Conservation (phyloP, 352 stramenopile species). For the Phytophthora sansomeana region DNA sequence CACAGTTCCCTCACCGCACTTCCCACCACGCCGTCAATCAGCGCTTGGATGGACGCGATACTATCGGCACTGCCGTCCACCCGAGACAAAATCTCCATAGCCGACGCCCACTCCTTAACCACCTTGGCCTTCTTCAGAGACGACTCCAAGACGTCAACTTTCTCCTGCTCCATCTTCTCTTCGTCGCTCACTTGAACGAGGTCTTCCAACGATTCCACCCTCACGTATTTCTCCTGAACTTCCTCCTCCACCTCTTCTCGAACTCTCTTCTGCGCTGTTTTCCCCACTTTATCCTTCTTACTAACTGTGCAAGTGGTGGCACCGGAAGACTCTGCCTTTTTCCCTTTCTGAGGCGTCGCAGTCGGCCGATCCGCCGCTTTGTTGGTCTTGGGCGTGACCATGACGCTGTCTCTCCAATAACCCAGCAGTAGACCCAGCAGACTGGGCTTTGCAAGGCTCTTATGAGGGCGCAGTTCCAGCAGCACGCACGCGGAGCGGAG, state of each 20-base stretch:
- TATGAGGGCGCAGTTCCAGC: constrained; percentile 26
- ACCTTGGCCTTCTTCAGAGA: constrained; percentile 39
- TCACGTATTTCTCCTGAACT: constrained; percentile 23
- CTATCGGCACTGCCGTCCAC: constrained; percentile 37
- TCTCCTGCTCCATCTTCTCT: too few species aligned
- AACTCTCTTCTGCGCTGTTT: constrained; percentile 2
- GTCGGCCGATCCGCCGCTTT: too few species aligned
- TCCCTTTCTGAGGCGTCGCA: too few species aligned
- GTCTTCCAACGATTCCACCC: constrained; percentile 7
- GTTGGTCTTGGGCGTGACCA: too few species aligned
- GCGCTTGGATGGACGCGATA: constrained; percentile 27
- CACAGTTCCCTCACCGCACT: constrained; percentile 28
- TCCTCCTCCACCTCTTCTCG: constrained; percentile 11
- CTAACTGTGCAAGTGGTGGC: too few species aligned
- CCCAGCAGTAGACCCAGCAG: constrained; percentile 23
- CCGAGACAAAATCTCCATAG: constrained; percentile 36
- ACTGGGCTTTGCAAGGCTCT: constrained; percentile 21
- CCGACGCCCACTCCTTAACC: constrained; percentile 39
- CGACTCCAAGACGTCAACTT: neutral
- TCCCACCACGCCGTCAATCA: constrained; percentile 33
- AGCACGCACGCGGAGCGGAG: constrained; percentile 28
- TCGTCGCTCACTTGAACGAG: constrained; percentile 1
- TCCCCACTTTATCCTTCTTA: neutral
- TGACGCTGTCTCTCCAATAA: constrained; percentile 27
- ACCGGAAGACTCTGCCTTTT: neutral